Base-by-base conservation (phyloP, 179 eudicot genomes). In the Beta macrorhiza region DNA sequence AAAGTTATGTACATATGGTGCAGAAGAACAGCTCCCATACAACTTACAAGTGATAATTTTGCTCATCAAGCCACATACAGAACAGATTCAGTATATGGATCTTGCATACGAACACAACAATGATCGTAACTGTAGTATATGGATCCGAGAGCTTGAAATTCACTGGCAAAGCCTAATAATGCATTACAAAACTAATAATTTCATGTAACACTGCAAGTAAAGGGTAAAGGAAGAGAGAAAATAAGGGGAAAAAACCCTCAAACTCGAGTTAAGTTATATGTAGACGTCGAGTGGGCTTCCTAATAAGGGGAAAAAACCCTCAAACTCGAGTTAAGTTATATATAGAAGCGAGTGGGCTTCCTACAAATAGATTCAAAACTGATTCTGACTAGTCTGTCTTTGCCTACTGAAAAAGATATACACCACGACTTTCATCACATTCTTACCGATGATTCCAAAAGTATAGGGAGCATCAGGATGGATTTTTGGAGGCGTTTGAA, bases 401-500 rank as follows among this genome's bases (percentile, higher is more conserved):
- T 25, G 64, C 59, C 25, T 22, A 52, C 9, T 16, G 49, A 67
- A 0, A 52, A 10, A 32, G 11, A 80, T 11, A 55, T 9, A 52
- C 11, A 14, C 42, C 55, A 63, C 14, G 65, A 73, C 25, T 9
- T 73, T 42, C 57, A 63, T 49, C 44, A 62, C 37, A 53, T 65
- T 10, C 69, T 87, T 52, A 90, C 96, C 96, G 58, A 92, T 91
- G 14, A 92, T 88, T 58, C 93, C 96, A 88, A 92, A 92, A 72
- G 80, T 92, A 82, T 92, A 91, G 81, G 91, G 59, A 85, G 86
- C 85, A 87, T 92, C 89, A 42, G 91, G 89, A 86, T 79, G 85
- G 65, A 92, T 83, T 82, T 79, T 49, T 69, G 92, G 92, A 53
- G 96, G 96, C 69, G 96, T 89, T 83, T 84, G 88, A 84, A 92